These are phyloP conservation scores for Cubamyces lactineus DNA, from an alignment of 768 basidiomycete genomes.

Conservation along the genomic window DNA sequence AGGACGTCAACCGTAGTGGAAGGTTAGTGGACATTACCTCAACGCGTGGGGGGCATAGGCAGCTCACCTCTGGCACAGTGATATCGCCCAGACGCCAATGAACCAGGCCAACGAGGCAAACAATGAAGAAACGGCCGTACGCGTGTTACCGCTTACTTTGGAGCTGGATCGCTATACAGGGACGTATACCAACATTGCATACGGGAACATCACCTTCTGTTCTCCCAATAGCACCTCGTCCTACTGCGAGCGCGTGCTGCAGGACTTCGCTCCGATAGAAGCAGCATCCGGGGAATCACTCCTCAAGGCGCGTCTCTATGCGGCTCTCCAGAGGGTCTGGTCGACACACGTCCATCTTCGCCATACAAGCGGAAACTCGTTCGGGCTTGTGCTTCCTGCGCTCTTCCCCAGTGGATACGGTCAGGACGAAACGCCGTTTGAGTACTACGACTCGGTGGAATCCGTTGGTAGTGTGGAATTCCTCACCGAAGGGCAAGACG, in stretches of 20 bases:
- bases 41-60: too few relatives aligned
- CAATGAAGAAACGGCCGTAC: too few relatives aligned
- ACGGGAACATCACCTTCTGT: slow-evolving; percentile 43
- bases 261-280: slow-evolving; percentile 32
- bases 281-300: neutral
- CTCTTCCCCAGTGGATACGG: slow-evolving; percentile 43
- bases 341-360: slow-evolving; percentile 32
- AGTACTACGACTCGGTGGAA: too few relatives aligned
- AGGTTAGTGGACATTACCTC: neutral
- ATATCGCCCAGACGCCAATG: neutral
- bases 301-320: neutral
- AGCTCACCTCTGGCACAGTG: too few relatives aligned
- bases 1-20: neutral
- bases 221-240: slow-evolving; percentile 29
- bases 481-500: too few relatives aligned
- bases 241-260: slow-evolving; percentile 30
- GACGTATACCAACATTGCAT: slow-evolving; percentile 41
- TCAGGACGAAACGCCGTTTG: slow-evolving; percentile 5
- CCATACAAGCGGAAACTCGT: slow-evolving; percentile 28
- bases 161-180: slow-evolving; percentile 37
- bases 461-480: too few relatives aligned
- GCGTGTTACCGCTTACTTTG: too few relatives aligned
- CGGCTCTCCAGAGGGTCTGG: slow-evolving; percentile 23
- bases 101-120: too few relatives aligned
- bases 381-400: slow-evolving; percentile 26